Conservation (phyloP, 1,139 yeast genomes). For the Debaryomyces singareniensis region DNA sequence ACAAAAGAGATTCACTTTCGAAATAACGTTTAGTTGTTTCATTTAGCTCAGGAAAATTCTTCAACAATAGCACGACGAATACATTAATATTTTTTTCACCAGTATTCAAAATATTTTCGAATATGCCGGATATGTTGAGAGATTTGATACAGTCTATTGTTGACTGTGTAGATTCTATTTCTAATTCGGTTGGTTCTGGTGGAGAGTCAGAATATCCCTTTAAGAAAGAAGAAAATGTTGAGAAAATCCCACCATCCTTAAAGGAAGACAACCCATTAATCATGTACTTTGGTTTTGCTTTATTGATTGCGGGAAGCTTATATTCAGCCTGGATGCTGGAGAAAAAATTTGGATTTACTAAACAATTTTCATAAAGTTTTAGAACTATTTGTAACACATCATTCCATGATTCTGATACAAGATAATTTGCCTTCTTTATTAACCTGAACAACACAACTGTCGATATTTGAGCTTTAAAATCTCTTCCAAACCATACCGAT, state of each 20-base stretch:
- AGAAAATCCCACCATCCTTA: constrained; percentile 70
- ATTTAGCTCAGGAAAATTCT: constrained; percentile 22
- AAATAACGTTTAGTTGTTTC: constrained; percentile 39
- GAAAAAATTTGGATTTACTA: constrained; percentile 64
- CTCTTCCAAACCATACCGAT: constrained; percentile 81
- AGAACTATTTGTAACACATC: constrained; percentile 54
- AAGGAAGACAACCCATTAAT: constrained; percentile 56
- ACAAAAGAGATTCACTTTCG: constrained; percentile 50
- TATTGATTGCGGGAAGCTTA: constrained; percentile 47
- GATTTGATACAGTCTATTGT: constrained; percentile 78
- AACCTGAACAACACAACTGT: constrained; percentile 80
- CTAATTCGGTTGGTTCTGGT: constrained; percentile 89
- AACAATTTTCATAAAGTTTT: constrained; percentile 64
- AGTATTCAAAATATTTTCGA: constrained; percentile 36
- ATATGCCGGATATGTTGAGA: constrained; percentile 48
- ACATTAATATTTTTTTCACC: constrained; percentile 16
- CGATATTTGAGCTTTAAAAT: constrained; percentile 87
- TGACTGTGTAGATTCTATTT: constrained; percentile 76
- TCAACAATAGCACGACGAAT: constrained; percentile 19
- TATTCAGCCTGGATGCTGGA: constrained; percentile 55
- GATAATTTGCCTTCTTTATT: constrained; percentile 51
- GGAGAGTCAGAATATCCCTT: constrained; percentile 84
- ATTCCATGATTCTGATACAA: constrained; percentile 52
- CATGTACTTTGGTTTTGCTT: constrained; percentile 59
- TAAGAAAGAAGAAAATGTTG: constrained; percentile 86